Base-by-base conservation (phyloP, 1,284 basidiomycete species). In the Xanthoconium separans region DNA sequence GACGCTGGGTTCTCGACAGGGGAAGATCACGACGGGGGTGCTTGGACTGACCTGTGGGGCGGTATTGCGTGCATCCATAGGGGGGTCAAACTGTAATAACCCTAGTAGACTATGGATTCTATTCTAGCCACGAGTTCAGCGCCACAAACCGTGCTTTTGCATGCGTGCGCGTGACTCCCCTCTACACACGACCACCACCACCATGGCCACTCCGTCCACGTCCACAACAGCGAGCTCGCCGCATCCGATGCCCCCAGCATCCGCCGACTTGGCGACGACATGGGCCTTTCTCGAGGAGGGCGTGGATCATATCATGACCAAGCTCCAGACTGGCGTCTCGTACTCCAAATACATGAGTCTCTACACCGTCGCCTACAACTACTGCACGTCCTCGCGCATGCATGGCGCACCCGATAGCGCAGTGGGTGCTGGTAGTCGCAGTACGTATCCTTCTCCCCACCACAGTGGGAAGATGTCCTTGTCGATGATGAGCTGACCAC, bases 291-390 rank as follows among this genome's bases (percentile, higher is more conserved):
- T 98, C 60, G 84, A 89, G 70, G 84, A 86, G 54, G 95, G 95
- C 46, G 92, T 97, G 55, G 90, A 95, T 72, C 91, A 93, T 71
- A 94, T 95, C 76, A 95, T 95, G 93, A 92, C 87, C 56, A 83
- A 89, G 67, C 82, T 93, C 37, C 87, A 93, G 62, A 83, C 87
- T 16, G 95, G 95, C 56, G 89, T 98, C 68, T 91, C 91, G 29
- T 95, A 94, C 75, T 83, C 85, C 54, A 93, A 91, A 69, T 98
- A 98, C 75, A 95, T 96, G 78, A 84, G 87, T 65, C 82, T 96
- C 51, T 98, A 97, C 73, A 94, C 92, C 51, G 89, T 93, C 41
- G 91, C 92, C 10, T 98, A 98, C 81, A 96, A 98, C 75, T 98
- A 95, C 70, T 98, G 95, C 71, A 98, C 93, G 22, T 90, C 86